Conservation (phyloP, 371 early-diverging fungal species). For the Mucor saturninus region DNA sequence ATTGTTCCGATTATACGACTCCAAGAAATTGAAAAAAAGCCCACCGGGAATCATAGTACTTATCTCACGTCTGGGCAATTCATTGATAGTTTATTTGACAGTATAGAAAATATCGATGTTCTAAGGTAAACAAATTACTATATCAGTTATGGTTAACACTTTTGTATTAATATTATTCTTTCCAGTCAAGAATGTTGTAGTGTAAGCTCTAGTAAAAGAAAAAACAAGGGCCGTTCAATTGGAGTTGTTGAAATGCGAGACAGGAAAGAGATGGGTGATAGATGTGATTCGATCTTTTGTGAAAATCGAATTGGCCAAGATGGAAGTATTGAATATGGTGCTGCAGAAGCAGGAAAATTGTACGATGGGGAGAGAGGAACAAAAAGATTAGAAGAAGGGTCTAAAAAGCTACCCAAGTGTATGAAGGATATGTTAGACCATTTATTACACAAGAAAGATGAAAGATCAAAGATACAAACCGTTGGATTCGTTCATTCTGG, state of each 20-base stretch:
- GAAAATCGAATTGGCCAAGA: neutral
- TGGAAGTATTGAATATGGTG: constrained; percentile 13
- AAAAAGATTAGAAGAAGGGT: constrained; percentile 8
- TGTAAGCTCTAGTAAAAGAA: constrained; percentile 13
- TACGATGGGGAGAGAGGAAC: constrained; percentile 13
- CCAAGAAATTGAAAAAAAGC: constrained; percentile 7
- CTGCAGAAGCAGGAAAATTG: constrained; percentile 1
- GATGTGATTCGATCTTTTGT: constrained; percentile 11
- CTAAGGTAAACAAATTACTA: constrained; percentile 17
- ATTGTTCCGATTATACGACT: constrained; percentile 15
- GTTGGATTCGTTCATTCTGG: constrained; percentile 18
- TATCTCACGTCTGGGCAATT: constrained; percentile 22
- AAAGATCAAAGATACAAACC: constrained; percentile 4
- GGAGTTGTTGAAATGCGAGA: neutral
- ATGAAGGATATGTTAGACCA: constrained; percentile 22
- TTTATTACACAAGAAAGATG: constrained; percentile 9
- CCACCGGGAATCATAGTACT: constrained; percentile 14
- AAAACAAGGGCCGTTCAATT: constrained; percentile 9
- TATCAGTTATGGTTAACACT: constrained; percentile 10
- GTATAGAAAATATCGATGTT: constrained; percentile 15
- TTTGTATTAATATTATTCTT: constrained; percentile 7
- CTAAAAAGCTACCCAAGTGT: constrained; percentile 8
- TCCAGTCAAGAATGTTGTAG: constrained; percentile 2
- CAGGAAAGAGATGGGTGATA: neutral
- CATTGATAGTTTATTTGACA: constrained; percentile 12